Evolutionary conservation across 495 filamentous ascomycete genomes (phyloP), one percentile per base, ranked within the genome.

Genomic region (Neurospora sp.): DNA sequence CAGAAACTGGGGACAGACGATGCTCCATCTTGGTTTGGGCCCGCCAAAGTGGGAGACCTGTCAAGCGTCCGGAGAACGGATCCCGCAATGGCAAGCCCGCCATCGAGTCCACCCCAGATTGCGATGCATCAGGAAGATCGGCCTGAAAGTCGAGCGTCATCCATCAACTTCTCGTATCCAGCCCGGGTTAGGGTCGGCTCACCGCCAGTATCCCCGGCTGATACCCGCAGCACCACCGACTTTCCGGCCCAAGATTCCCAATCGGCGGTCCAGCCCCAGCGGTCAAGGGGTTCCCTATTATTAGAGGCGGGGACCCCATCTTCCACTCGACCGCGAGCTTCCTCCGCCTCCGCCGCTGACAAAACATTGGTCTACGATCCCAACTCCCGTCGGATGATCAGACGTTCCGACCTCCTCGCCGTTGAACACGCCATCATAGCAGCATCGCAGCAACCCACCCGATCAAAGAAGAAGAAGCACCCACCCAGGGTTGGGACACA

Each of bases 111-210:
- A 39, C 77, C 79, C 11, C 79, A 79, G 66, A 22, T 69, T 16
- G 61, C 70, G 16, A 40, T 71, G 7, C 59, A 38, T 10, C 74
- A 75, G 3, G 75, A 75, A 41, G 72, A 76, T 5, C 39, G 89
- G 71, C 85, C 91, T 12, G 84, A 82, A 20, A 93, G 89, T 77
- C 84, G 88, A 75, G 88, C 84, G 16, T 84, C 83, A 53, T 94
- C 92, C 3, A 85, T 95, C 75, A 97, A 97, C 81, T 96, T 96
- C 77, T 97, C 94, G 8, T 93, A 94, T 46, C 94, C 94, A 4
- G 89, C 75, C 3, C 68, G 81, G 35, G 41, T 71, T 42, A 78
- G 76, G 37, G 73, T 79, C 37, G 76, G 80, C n/a, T 84, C 84
- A 10, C 78, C 80, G 40, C 81, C 83, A 3, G 74, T 71, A 71